Evolutionary conservation across 106 monocot species (phyloP).

Genomic region (Dendrobium huoshanense): DNA sequence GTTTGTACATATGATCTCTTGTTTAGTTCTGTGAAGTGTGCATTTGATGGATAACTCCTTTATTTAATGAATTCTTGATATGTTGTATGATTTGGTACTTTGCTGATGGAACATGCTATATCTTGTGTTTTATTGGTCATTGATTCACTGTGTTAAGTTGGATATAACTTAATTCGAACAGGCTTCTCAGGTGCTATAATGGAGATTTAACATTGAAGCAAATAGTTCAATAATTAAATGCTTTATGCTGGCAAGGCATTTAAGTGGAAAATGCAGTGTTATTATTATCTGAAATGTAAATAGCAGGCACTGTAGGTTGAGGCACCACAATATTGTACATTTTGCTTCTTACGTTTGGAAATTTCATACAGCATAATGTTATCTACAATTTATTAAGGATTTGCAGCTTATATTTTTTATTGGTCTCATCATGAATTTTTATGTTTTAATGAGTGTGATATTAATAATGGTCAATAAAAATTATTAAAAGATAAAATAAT

Average conservation of each 20-base stretch:
- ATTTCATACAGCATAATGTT: neutral
- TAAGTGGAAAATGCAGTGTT: neutral
- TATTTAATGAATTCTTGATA: neutral
- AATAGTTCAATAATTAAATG: neutral
- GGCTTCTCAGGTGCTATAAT: neutral
- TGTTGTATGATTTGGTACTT: neutral
- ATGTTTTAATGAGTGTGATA: neutral
- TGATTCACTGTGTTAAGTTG: neutral
- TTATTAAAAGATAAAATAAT: no score
- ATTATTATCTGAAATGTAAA: neutral
- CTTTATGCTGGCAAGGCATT: neutral
- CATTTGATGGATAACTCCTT: neutral
- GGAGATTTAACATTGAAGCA: neutral
- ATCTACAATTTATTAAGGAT: neutral
- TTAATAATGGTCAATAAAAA: no score
- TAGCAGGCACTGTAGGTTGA: neutral
- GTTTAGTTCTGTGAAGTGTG: neutral
- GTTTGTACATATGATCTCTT: slow-evolving; percentile 32
- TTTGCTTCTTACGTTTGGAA: neutral
- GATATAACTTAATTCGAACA: neutral
- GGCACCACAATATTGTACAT: neutral
- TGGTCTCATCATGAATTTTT: neutral
- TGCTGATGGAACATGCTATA: neutral
- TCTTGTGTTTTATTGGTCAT: neutral
- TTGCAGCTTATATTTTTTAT: neutral